Conservation (phyloP, 2,329 filamentous ascomycete genomes). For the Xylariaceae sp. region DNA sequence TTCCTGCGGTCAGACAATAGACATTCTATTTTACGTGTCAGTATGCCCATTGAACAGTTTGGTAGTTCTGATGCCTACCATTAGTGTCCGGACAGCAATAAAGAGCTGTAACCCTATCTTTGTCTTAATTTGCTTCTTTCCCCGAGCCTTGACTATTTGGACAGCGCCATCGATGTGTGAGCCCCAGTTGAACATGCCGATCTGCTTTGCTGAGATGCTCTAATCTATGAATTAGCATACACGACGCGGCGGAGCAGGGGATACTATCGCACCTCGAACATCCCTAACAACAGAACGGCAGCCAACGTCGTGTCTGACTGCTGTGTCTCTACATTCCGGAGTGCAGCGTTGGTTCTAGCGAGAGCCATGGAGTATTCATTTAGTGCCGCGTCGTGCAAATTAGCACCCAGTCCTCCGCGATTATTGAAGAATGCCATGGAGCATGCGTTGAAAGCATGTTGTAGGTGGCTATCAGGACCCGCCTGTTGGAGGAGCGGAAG, state of each 20-base stretch:
- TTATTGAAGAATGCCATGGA: slow-evolving; percentile 64
- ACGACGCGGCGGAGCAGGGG: neutral
- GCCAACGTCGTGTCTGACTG: slow-evolving; percentile 64
- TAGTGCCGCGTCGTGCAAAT: slow-evolving; percentile 51
- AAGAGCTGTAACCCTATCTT: slow-evolving; percentile 62
- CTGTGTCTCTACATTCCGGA: slow-evolving; percentile 56
- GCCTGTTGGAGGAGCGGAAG: slow-evolving; percentile 59
- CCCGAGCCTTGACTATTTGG: slow-evolving; percentile 63
- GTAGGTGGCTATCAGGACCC: slow-evolving; percentile 53
- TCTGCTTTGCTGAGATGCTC: slow-evolving; percentile 61
- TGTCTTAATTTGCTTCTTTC: slow-evolving; percentile 60
- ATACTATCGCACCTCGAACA: slow-evolving; percentile 58
- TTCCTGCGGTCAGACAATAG: slow-evolving; percentile 60
- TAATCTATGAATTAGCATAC: slow-evolving; percentile 12
- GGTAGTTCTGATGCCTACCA: slow-evolving; percentile 50
- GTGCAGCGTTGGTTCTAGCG: slow-evolving; percentile 56
- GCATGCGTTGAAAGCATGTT: slow-evolving; percentile 64
- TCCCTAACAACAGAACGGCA: slow-evolving; percentile 63
- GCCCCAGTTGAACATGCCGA: slow-evolving; percentile 64
- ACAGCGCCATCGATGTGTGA: slow-evolving; percentile 70
- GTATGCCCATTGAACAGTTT: neutral
- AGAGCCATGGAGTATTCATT: slow-evolving; percentile 62
- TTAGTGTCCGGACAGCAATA: slow-evolving; percentile 64
- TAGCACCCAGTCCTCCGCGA: slow-evolving; percentile 46
- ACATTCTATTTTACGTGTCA: slow-evolving; percentile 50